Base-by-base conservation (phyloP, 2,329 filamentous ascomycete species). In the Pyricularia sp. region DNA sequence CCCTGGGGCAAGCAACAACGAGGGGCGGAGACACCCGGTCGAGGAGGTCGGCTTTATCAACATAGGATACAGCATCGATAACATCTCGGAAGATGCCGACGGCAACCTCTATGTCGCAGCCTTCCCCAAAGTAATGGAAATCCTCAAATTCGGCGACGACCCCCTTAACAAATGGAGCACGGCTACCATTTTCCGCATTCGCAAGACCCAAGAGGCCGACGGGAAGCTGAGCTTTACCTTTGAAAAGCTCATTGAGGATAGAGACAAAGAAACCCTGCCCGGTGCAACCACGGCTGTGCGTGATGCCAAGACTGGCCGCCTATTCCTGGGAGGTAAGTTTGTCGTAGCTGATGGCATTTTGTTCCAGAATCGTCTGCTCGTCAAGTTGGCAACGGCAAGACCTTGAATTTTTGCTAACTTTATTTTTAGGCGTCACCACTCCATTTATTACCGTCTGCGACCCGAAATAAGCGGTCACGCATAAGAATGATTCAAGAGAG, bases 201-300 rank as follows among this genome's bases (percentile, higher is more conserved):
- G 65, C 3, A 70, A 66, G 66, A 55, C 49, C 2, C 8, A 19
- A 12, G 60, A 24, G 4, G 19, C 31, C 30, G 60, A 40, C 10
- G 60, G 60, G 3, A 33, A 60, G 63, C 2, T 62, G n/a, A 33
- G 55, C n/a, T 70, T 70, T 19, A 49, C 35, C 35, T 69, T 70
- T 40, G 66, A 69, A 61, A 73, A 73, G 67, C 62, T 71, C 3
- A 64, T 73, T 8, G 72, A 73, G 65, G 72, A 73, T 63, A 66
- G 67, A 0, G 31, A 67, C 9, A 69, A 64, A 1, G 71, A 71
- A 63, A 66, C 71, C 10, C 65, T 73, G 12, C 69, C 71, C 4
- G 69, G 64, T 6, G 35, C 69, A 8, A 72, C 71, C 26, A 69
- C 67, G 0, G 72, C 68, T 8, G 63, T 73, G 19, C 71, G 72